phyloP scores from a whole-genome alignment of 345 rosid species.

The Isatis tinctoria region DNA sequence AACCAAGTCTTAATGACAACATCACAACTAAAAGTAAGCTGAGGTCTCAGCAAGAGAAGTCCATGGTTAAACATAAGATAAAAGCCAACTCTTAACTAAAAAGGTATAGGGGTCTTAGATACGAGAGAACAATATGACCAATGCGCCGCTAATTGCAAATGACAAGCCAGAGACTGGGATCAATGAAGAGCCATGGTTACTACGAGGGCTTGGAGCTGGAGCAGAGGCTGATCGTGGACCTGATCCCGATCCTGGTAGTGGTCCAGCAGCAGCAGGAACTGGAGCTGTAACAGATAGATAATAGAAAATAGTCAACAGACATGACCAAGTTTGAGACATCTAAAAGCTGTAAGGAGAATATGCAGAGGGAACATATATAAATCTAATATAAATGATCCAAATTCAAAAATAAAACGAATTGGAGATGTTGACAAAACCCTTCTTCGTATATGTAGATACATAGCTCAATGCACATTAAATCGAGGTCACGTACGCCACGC shows the following conservation, averaged over 20 bases:
- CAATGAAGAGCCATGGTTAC: constrained; percentile 22
- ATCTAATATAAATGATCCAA: neutral
- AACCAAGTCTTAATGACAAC: constrained; percentile 1
- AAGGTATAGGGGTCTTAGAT: constrained; percentile 5
- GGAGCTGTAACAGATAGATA: constrained; percentile 1
- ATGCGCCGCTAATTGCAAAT: constrained; percentile 5
- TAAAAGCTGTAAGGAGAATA: neutral
- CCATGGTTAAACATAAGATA: neutral
- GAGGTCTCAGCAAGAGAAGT: constrained; percentile 3
- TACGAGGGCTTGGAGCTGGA: constrained; percentile 24
- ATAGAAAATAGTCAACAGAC: constrained; percentile 2
- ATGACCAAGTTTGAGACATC: neutral
- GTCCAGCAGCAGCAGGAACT: constrained; percentile 17
- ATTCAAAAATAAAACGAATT: neutral
- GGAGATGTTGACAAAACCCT: neutral
- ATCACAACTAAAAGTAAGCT: neutral
- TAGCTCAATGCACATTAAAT: neutral
- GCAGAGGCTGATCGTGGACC: neutral
- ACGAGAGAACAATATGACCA: constrained; percentile 5
- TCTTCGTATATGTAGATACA: neutral
- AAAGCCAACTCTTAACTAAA: neutral
- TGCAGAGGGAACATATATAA: neutral
- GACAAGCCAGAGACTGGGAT: constrained; percentile 15
- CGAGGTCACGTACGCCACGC: neutral
- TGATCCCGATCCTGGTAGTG: neutral